Percentiles rank a stretch among this genome's conserved stretches.
Evolutionary conservation across 352 stramenopile genomes (phyloP).

Genomic region (Halophytophthora polymorphica): DNA sequence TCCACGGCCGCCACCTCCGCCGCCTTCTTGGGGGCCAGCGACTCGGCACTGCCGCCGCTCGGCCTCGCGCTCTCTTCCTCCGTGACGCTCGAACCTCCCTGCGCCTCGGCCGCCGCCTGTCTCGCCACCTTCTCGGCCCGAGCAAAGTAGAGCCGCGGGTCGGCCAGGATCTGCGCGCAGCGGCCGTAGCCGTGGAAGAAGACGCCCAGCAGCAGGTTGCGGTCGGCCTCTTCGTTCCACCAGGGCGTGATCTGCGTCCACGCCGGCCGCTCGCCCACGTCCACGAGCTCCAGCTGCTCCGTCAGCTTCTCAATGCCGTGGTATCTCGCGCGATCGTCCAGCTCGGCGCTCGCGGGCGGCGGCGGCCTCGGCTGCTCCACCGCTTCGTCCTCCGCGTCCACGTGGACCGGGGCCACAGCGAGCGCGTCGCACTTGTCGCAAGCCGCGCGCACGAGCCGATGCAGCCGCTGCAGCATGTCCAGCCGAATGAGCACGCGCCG

Average conservation of each 20-base stretch:
- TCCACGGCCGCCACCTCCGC: constrained; percentile 4
- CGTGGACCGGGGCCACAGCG: constrained; percentile 24
- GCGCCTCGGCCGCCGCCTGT: not conserved
- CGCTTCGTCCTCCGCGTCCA: constrained; percentile 15
- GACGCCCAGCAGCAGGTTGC: constrained; percentile 76
- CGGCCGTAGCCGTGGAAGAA: constrained; percentile 86
- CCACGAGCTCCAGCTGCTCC: constrained; percentile 54
- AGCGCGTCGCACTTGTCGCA: constrained; percentile 61
- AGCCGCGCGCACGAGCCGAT: constrained; percentile 51
- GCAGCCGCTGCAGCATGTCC: constrained; percentile 82
- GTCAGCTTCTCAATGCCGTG: constrained; percentile 71
- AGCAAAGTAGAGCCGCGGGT: constrained; percentile 70
- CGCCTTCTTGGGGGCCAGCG: constrained; percentile 9
- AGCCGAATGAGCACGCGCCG: constrained; percentile 79
- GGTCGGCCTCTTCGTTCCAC: constrained; percentile 82
- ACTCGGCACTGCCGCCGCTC: constrained; percentile 1
- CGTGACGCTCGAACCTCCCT: not conserved
- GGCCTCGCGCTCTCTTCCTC: constrained; percentile 4
- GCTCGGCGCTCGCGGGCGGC: constrained; percentile 39
- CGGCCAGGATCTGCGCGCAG: constrained; percentile 76
- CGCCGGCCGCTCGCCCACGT: constrained; percentile 66
- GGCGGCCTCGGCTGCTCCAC: constrained; percentile 1
- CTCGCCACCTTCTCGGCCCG: constrained; percentile 54
- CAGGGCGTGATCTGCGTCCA: constrained; percentile 85
- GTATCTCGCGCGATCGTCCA: constrained; percentile 71